Percentiles rank a stretch among this genome's conserved stretches.
Conservation (phyloP, 2,329 filamentous ascomycete genomes). For the Talaromyces albobiverticillius region DNA sequence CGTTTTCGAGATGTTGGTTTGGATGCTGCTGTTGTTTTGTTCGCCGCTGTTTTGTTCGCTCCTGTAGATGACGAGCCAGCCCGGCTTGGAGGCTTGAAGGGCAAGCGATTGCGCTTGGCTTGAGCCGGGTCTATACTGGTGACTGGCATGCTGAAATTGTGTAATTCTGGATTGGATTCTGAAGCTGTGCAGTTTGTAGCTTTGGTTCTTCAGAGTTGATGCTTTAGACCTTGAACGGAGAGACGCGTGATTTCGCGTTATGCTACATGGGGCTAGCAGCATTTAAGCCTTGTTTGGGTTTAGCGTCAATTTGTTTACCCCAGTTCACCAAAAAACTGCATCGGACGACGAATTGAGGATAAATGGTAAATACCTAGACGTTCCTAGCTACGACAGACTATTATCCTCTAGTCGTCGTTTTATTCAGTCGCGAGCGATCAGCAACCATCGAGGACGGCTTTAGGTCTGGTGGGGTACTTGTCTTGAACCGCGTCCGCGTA, state of each 20-base stretch:
- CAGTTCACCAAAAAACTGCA: no score
- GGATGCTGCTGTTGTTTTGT: slow-evolving; percentile 21
- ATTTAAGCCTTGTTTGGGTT: slow-evolving; percentile 1
- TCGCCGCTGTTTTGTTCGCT: slow-evolving; percentile 17
- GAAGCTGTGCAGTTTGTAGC: neutral
- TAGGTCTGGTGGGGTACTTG: no score
- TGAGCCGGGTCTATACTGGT: slow-evolving; percentile 2
- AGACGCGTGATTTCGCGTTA: slow-evolving; percentile 7
- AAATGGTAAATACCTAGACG: neutral
- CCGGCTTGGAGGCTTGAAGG: slow-evolving; percentile 45
- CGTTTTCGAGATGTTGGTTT: slow-evolving; percentile 20
- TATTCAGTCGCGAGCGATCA: no score
- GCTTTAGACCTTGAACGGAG: no score
- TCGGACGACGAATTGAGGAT: no score
- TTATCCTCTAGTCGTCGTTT: no score
- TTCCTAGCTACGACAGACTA: no score
- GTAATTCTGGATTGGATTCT: neutral
- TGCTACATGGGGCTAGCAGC: slow-evolving; percentile 5
- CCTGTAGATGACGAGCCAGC: slow-evolving; percentile 23
- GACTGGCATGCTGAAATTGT: neutral
- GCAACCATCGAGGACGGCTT: no score
- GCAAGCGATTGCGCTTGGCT: slow-evolving; percentile 37
- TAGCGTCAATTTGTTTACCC: neutral
- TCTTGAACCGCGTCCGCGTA: no score
- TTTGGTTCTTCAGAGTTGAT: neutral